Conservation (phyloP, 176 grass and related monocot species). For the Oryza australiensis region DNA sequence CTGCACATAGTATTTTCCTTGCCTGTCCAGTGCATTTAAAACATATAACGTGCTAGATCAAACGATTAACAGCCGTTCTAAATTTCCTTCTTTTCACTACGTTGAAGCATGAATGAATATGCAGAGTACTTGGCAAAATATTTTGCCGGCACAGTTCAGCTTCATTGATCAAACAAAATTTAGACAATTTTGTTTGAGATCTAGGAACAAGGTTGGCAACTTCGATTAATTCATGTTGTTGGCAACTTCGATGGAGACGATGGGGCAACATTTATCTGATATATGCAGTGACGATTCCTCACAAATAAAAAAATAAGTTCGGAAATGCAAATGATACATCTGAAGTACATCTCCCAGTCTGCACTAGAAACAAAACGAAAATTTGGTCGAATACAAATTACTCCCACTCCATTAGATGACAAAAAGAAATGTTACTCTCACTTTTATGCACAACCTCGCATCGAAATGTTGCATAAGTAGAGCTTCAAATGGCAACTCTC, state of each 20-base stretch:
- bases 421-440: neutral
- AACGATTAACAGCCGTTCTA: no score
- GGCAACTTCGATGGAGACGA: neutral
- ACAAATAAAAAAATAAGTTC: neutral
- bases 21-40: no score
- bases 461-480: neutral
- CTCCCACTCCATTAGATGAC: neutral
- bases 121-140: no score
- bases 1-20: no score
- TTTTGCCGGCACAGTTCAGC: no score
- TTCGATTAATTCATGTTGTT: neutral
- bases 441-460: conserved; percentile 27
- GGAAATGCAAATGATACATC: conserved; percentile 11
- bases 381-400: neutral
- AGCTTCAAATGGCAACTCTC: conserved; percentile 11
- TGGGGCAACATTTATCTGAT: neutral
- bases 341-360: neutral
- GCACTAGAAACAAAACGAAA: neutral
- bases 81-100: no score
- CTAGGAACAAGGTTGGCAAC: neutral
- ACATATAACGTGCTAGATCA: no score
- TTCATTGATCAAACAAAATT: no score
- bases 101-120: no score
- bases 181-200: no score
- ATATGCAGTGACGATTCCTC: neutral